A percentile compares a stretch with the other conserved stretches of the same genome.
Conservation (phyloP, 352 stramenopile species). For the Proteromonas lacertae region DNA sequence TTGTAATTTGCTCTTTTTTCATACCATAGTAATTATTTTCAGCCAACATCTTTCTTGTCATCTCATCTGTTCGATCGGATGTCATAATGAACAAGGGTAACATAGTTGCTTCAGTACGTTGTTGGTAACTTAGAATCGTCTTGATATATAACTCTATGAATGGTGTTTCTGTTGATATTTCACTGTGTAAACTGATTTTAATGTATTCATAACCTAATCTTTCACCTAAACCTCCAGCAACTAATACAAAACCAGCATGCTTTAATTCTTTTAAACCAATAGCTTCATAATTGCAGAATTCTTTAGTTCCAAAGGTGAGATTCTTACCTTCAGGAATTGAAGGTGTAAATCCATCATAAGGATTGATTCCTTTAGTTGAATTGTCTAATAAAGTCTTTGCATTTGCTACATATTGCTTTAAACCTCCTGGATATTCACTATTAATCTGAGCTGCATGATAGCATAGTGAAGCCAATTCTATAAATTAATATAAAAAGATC, state of each 20-base stretch:
- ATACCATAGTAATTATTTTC: constrained; percentile 72
- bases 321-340: constrained; percentile 13
- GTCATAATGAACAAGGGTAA: constrained; percentile 89
- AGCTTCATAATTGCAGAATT: constrained; percentile 26
- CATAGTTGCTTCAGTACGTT: constrained; percentile 4
- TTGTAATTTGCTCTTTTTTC: constrained; percentile 38
- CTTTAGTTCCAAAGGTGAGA: constrained; percentile 19
- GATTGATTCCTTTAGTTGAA: no score
- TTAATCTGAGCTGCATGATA: no score
- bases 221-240: constrained; percentile 84
- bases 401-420: no score
- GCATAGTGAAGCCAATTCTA: no score
- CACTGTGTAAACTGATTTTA: constrained; percentile 72
- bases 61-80: constrained; percentile 61
- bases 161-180: constrained; percentile 38
- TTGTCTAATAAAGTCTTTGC: no score
- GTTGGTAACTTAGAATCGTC: constrained; percentile 30
- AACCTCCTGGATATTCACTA: no score
- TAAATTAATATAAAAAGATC: no score
- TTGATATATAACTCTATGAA: constrained; percentile 70
- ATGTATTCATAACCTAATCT: constrained; percentile 71
- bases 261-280: constrained; percentile 12
- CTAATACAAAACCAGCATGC: constrained; percentile 51
- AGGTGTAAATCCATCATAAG: no score
- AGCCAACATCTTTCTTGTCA: constrained; percentile 42